A percentile compares a stretch with the other conserved stretches of the same genome.
phyloP scores from a whole-genome alignment of 805 yeast genomes.

The Yarrowia phangngaensis region DNA sequence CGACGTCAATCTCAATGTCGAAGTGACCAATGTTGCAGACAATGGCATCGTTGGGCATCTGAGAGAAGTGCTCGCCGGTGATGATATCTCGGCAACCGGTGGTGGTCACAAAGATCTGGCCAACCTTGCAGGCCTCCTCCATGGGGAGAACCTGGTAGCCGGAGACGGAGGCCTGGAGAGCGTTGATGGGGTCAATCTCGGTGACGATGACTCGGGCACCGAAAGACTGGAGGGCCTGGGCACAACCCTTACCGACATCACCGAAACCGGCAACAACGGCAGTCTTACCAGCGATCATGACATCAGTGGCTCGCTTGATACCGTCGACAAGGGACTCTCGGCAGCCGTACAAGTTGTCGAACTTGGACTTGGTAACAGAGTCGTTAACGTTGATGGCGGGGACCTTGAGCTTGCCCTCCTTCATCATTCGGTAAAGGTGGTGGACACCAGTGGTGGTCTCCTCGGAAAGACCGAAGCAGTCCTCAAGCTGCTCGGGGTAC shows the following conservation, averaged over 20 bases:
- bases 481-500: conserved; percentile 95
- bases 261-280: conserved; percentile 99
- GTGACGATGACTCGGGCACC: conserved; percentile 98
- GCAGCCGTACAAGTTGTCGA: conserved; percentile 99
- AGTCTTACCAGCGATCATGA: conserved; percentile 98
- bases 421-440: conserved; percentile 94
- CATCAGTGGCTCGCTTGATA: conserved; percentile 99
- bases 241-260: conserved; percentile 99
- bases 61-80: conserved; percentile 77
- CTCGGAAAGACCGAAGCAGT: conserved; percentile 93
- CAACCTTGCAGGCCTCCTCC: conserved; percentile 86
- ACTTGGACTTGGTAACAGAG: conserved; percentile 97
- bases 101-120: conserved; percentile 98
- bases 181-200: conserved; percentile 98
- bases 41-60: conserved; percentile 98
- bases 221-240: conserved; percentile 97
- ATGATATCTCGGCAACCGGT: conserved; percentile 99
- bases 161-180: conserved; percentile 98
- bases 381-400: conserved; percentile 99
- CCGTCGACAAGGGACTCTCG: conserved; percentile 98
- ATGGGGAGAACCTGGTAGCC: conserved; percentile 96
- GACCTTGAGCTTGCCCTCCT: conserved; percentile 82
- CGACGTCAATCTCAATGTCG: conserved; percentile 98
- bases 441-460: conserved; percentile 99
- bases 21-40: conserved; percentile 99